Percentiles rank a stretch among this genome's conserved stretches.
These are phyloP conservation scores for Penicillium sp. DNA, from an alignment of 2,329 filamentous ascomycete species.

Conservation along the genomic window DNA sequence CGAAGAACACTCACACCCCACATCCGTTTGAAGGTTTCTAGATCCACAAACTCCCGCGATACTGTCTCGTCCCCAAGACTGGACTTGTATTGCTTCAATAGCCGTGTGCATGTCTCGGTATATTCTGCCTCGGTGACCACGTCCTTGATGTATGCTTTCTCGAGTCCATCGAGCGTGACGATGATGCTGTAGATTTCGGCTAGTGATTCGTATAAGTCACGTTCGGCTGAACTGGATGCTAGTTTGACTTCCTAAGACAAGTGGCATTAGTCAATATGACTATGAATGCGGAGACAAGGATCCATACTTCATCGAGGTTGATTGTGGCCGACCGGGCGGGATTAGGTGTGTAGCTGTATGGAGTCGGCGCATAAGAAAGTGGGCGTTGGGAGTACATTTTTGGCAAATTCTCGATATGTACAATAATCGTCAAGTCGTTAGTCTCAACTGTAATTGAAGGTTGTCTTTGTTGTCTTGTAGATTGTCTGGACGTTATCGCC, in stretches of 20 bases:
- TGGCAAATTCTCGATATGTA: background rate
- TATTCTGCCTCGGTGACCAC: conserved; percentile 89
- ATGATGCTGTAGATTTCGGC: conserved; percentile 98
- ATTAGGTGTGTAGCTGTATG: conserved; percentile 87
- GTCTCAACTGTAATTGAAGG: background rate
- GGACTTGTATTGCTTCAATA: conserved; percentile 95
- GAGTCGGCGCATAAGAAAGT: conserved; percentile 82
- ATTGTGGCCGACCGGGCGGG: conserved; percentile 81
- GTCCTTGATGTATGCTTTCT: conserved; percentile 96
- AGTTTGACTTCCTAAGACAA: conserved; percentile 80
- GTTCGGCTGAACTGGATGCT: conserved; percentile 78
- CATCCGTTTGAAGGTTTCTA: conserved; percentile 86
- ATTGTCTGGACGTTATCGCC: conserved; percentile 17
- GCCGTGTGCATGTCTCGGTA: conserved; percentile 89
- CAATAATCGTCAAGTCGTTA: background rate
- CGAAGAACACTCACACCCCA: conserved; percentile 71
- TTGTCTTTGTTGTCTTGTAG: background rate
- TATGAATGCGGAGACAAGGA: conserved; percentile 6
- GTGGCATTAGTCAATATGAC: conserved; percentile 21
- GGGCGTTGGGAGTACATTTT: conserved; percentile 51
- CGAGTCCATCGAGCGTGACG: conserved; percentile 88
- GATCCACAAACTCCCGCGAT: conserved; percentile 78
- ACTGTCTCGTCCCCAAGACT: conserved; percentile 88
- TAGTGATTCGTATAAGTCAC: conserved; percentile 91
- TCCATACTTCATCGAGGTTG: conserved; percentile 80